phyloP scores from a whole-genome alignment of 2,329 filamentous ascomycete genomes.

The Clathrospora elynae region DNA sequence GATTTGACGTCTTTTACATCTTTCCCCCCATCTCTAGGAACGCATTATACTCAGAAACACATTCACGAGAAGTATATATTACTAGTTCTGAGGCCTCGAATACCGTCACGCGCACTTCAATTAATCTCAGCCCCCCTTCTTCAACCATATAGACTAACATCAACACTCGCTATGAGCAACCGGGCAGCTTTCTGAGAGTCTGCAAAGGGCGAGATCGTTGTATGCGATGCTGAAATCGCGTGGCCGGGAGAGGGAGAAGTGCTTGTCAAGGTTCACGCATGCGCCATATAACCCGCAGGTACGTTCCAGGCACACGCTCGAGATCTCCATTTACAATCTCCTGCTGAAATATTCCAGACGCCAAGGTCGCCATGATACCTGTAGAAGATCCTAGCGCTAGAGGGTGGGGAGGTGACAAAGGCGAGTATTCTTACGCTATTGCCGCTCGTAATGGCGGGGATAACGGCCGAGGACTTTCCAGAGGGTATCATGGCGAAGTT shows the following conservation, averaged over 20 bases:
- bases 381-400: constrained; percentile 33
- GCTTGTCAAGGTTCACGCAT: constrained; percentile 27
- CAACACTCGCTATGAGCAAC: constrained; percentile 32
- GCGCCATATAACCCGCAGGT: constrained; percentile 38
- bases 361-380: constrained; percentile 20
- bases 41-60: too few relatives aligned
- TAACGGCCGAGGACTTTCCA: constrained; percentile 19
- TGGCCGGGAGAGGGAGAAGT: constrained; percentile 25
- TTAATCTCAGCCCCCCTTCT: not conserved
- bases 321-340: too few relatives aligned
- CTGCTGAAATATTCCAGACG: too few relatives aligned
- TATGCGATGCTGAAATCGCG: constrained; percentile 23
- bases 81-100: too few relatives aligned
- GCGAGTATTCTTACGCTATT: constrained; percentile 27
- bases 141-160: not conserved
- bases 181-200: constrained; percentile 25
- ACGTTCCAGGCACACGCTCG: too few relatives aligned
- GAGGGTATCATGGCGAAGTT: constrained; percentile 24
- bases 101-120: too few relatives aligned
- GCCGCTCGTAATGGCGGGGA: constrained; percentile 19
- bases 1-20: too few relatives aligned
- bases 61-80: too few relatives aligned
- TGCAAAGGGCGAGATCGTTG: constrained; percentile 17
- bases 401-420: constrained; percentile 27
- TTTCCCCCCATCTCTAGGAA: too few relatives aligned